phyloP scores from a whole-genome alignment of 371 early-diverging fungal genomes.

The Syncephalastrum racemosum region DNA sequence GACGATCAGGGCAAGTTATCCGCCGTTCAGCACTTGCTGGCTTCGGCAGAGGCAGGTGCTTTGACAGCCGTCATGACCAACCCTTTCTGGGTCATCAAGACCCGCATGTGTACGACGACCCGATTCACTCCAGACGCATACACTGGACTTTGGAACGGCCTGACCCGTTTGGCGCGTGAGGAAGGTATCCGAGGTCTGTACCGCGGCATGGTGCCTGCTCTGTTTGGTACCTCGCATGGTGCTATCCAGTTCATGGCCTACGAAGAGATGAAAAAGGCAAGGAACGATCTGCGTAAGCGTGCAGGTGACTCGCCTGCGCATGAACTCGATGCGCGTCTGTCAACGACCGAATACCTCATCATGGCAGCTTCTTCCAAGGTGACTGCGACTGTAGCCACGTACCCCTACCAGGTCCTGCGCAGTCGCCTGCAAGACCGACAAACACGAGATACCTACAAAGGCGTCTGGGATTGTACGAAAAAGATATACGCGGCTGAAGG shows the following conservation, averaged over 20 bases:
- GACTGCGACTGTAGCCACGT: constrained; percentile 84
- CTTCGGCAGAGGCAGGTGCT: constrained; percentile 83
- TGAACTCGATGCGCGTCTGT: constrained; percentile 45
- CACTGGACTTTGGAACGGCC: constrained; percentile 71
- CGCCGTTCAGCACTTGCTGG: constrained; percentile 76
- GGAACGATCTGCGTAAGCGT: constrained; percentile 40
- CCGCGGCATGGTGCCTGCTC: constrained; percentile 84
- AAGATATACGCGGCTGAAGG: constrained; percentile 80
- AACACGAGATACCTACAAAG: constrained; percentile 54
- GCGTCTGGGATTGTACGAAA: constrained; percentile 70
- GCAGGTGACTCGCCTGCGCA: constrained; percentile 25
- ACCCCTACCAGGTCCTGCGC: constrained; percentile 93
- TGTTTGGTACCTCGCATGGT: constrained; percentile 93
- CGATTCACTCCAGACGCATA: constrained; percentile 70
- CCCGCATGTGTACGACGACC: constrained; percentile 85
- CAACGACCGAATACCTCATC: constrained; percentile 73
- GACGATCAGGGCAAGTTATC: constrained; percentile 58
- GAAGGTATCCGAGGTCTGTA: constrained; percentile 90
- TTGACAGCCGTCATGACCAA: constrained; percentile 84
- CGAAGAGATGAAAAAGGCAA: constrained; percentile 88
- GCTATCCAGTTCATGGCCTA: constrained; percentile 97
- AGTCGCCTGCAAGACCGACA: constrained; percentile 77
- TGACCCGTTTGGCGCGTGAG: constrained; percentile 55
- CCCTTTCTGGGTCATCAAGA: constrained; percentile 95
- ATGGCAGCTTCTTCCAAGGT: constrained; percentile 91